Conservation (phyloP, 2,329 filamentous ascomycete species). For the Stagonosporopsis chrysanthemi region DNA sequence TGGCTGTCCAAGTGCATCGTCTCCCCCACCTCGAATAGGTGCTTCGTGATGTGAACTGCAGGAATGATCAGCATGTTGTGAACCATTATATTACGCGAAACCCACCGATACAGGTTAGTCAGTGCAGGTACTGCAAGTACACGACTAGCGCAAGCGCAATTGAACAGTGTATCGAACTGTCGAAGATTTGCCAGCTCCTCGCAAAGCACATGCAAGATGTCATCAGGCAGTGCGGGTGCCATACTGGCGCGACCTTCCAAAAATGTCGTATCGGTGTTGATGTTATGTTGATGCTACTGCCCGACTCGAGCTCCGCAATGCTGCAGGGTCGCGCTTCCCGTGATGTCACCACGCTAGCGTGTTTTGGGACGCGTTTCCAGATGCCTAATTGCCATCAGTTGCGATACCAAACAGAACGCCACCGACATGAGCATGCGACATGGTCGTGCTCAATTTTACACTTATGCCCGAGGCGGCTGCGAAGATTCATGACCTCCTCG, state of each 20-base stretch:
- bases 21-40: slow-evolving; percentile 55
- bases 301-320: slow-evolving; percentile 3
- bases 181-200: slow-evolving; percentile 63
- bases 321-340: slow-evolving; percentile 15
- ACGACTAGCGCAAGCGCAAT: slow-evolving; percentile 63
- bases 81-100: slow-evolving; percentile 2
- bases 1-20: slow-evolving; percentile 47
- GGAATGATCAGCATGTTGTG: slow-evolving; percentile 1
- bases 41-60: slow-evolving; percentile 54
- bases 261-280: slow-evolving; percentile 17
- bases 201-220: slow-evolving; percentile 68
- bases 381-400: background rate
- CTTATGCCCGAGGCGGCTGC: slow-evolving; percentile 75
- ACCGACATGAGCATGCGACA: slow-evolving; percentile 30
- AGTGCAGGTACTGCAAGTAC: slow-evolving; percentile 66
- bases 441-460: slow-evolving; percentile 70
- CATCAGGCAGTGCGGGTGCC: slow-evolving; percentile 58
- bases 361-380: slow-evolving; percentile 24
- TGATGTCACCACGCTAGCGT: slow-evolving; percentile 31
- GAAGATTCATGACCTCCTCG: slow-evolving; percentile 74
- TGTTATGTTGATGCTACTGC: slow-evolving; percentile 21
- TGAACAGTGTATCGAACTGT: slow-evolving; percentile 69
- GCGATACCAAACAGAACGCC: background rate
- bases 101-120: slow-evolving; percentile 68
- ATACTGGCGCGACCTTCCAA: slow-evolving; percentile 25